Evolutionary conservation across 2,329 filamentous ascomycete genomes (phyloP).

Genomic region (Clonostachys sp.): DNA sequence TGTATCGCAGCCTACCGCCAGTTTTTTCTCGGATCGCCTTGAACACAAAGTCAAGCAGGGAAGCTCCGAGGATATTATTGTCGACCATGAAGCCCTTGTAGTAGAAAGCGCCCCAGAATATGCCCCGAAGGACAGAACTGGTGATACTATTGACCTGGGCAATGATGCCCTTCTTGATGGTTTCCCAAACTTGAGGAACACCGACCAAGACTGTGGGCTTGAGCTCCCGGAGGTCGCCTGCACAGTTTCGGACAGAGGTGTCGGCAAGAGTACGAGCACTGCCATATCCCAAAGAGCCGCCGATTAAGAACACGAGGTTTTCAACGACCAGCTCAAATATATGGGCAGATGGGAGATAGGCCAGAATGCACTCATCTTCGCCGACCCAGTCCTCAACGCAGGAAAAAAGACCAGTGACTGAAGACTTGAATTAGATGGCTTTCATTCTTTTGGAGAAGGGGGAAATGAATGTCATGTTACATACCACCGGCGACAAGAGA

Average conservation of each 20-base stretch:
- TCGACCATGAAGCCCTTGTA: constrained; percentile 78
- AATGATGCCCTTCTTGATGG: constrained; percentile 66
- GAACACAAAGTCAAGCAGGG: constrained; percentile 82
- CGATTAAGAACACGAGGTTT: constrained; percentile 66
- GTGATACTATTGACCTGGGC: constrained; percentile 72
- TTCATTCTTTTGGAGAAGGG: too few relatives aligned
- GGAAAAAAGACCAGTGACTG: constrained; percentile 73
- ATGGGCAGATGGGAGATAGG: constrained; percentile 90
- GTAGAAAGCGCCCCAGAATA: constrained; percentile 70
- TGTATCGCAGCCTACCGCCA: constrained; percentile 76
- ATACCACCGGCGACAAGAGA: constrained; percentile 68
- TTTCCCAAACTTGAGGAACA: constrained; percentile 85
- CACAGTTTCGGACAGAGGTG: constrained; percentile 75
- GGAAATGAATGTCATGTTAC: constrained; percentile 42
- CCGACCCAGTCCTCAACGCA: constrained; percentile 76
- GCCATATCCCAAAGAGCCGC: constrained; percentile 82
- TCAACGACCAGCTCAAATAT: constrained; percentile 88
- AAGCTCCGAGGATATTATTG: constrained; percentile 64
- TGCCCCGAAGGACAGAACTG: constrained; percentile 62
- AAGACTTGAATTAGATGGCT: too few relatives aligned
- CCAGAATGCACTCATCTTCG: constrained; percentile 73
- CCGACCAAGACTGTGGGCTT: constrained; percentile 80
- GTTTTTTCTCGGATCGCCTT: constrained; percentile 87
- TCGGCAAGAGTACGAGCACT: constrained; percentile 87
- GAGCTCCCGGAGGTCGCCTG: constrained; percentile 87